Base-by-base conservation (phyloP, 2,329 filamentous ascomycete genomes). In the Ciborinia camelliae region DNA sequence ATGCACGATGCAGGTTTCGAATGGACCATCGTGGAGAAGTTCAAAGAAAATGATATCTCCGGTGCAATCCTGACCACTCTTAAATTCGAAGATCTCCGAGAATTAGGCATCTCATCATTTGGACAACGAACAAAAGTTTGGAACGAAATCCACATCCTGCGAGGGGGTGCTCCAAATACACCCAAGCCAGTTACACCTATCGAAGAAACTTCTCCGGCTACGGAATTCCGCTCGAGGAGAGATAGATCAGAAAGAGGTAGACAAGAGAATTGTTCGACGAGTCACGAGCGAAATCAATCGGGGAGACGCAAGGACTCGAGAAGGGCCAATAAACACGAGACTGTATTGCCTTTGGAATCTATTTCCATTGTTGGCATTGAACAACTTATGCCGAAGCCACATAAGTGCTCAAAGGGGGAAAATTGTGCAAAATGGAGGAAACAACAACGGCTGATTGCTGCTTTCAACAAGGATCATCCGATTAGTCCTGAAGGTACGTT, bases 321-420 rank as follows among this genome's bases (percentile, higher is more conserved):
- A 62, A 68, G 65, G 55, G 70, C 72, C 41, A 68, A 65, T 59
- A 74, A 67, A 55, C 15, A 76, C 68, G 89, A 93, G 71, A 78
- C 85, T 54, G 89, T 95, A 74, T 88, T 88, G 1, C 91, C 91
- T 2, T 84, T 88, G 65, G 91, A 96, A 75, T 94, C 91, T 0
- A 88, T 95, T 4, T 96, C 92, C 0, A 96, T 96, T 71, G 92
- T 97, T 41, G 92, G 90, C 35, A 96, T 96, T 68, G 92, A 97
- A 78, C 91, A 96, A 76, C 80, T 95, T 62, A 83, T 96, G 63
- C 92, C 92, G 6, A 93, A 91, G 78, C 86, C 89, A 20, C 93
- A 97, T 77, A 84, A 84, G 64, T 97, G 93, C 78, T 86, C 86
- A 53, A 96, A 96, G 76, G 93, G 93, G 53, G 90, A 95, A 76